A percentile compares a stretch with the other conserved stretches of the same genome.
These are phyloP conservation scores for Xylariaceae sp. DNA, from an alignment of 2,329 filamentous ascomycete species.

Conservation along the genomic window DNA sequence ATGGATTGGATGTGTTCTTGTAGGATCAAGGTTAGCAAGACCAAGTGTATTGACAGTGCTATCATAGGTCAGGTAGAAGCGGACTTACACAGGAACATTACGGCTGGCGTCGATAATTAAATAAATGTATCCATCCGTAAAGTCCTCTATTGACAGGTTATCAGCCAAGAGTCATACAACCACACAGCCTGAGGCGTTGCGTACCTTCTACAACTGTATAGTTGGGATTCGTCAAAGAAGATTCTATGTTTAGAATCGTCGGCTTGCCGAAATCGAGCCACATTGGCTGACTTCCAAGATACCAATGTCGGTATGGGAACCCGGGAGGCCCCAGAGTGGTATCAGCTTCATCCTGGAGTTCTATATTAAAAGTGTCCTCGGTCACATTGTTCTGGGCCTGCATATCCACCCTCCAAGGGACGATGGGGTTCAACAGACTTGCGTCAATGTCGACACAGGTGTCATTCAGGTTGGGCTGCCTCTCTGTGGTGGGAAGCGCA, in stretches of 20 bases:
- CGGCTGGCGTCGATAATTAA: slow-evolving; percentile 16
- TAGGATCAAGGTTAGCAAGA: slow-evolving; percentile 14
- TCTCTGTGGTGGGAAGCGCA: slow-evolving; percentile 26
- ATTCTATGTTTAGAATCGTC: slow-evolving; percentile 19
- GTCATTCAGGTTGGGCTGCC: slow-evolving; percentile 1
- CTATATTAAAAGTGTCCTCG: slow-evolving; percentile 20
- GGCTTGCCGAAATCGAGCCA: slow-evolving; percentile 22
- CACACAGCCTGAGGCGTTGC: background rate
- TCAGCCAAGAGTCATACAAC: background rate
- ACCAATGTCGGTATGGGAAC: slow-evolving; percentile 25
- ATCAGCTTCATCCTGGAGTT: slow-evolving; percentile 22
- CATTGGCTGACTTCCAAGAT: slow-evolving; percentile 15
- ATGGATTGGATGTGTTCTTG: slow-evolving; percentile 44
- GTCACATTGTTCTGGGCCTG: slow-evolving; percentile 22
- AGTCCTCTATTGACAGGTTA: slow-evolving; percentile 12
- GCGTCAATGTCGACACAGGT: slow-evolving; percentile 4
- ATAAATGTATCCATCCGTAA: slow-evolving; percentile 18
- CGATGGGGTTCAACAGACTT: slow-evolving; percentile 18
- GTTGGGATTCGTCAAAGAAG: slow-evolving; percentile 15
- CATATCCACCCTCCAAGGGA: slow-evolving; percentile 18
- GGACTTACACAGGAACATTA: slow-evolving; percentile 18
- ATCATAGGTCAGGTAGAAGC: background rate
- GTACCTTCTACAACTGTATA: slow-evolving; percentile 19
- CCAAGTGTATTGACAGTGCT: slow-evolving; percentile 14
- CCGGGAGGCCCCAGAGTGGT: slow-evolving; percentile 28